phyloP scores from a whole-genome alignment of 2,329 filamentous ascomycete genomes.

The Penicillium concentricum region DNA sequence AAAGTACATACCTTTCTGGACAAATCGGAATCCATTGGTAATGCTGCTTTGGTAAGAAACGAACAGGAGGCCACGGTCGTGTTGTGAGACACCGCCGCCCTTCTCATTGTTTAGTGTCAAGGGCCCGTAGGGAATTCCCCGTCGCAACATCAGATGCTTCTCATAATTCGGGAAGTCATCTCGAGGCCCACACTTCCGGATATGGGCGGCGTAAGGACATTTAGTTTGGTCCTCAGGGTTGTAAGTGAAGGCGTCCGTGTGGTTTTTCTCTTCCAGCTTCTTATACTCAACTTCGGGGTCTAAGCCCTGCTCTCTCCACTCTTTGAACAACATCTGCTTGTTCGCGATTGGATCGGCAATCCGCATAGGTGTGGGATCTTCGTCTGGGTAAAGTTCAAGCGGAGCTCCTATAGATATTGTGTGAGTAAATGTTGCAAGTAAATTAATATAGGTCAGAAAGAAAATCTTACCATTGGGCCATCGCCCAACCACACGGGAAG shows the following conservation, averaged over 20 bases:
- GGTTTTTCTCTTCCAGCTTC: neutral
- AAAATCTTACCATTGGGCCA: constrained; percentile 40
- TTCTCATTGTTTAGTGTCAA: constrained; percentile 39
- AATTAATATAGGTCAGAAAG: neutral
- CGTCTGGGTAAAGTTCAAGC: constrained; percentile 28
- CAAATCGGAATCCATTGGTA: constrained; percentile 38
- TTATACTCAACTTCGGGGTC: constrained; percentile 26
- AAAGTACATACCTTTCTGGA: constrained; percentile 13
- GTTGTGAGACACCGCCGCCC: constrained; percentile 23
- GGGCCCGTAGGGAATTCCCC: constrained; percentile 46
- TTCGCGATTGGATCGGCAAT: neutral
- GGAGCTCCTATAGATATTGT: constrained; percentile 31
- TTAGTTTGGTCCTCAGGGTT: constrained; percentile 30
- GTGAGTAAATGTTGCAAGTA: neutral
- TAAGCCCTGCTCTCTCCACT: neutral
- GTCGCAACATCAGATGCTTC: constrained; percentile 41
- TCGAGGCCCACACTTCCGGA: constrained; percentile 49
- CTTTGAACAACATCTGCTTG: neutral
- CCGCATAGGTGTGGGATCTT: constrained; percentile 20
- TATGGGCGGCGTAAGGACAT: constrained; percentile 50
- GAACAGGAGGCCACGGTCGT: constrained; percentile 47
- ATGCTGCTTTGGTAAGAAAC: constrained; percentile 48
- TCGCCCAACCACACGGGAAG: constrained; percentile 44
- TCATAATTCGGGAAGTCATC: constrained; percentile 9
- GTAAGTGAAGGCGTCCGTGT: constrained; percentile 40